Conservation (phyloP, 2,329 filamentous ascomycete species). For the Ceratocystiopsis minuta region DNA sequence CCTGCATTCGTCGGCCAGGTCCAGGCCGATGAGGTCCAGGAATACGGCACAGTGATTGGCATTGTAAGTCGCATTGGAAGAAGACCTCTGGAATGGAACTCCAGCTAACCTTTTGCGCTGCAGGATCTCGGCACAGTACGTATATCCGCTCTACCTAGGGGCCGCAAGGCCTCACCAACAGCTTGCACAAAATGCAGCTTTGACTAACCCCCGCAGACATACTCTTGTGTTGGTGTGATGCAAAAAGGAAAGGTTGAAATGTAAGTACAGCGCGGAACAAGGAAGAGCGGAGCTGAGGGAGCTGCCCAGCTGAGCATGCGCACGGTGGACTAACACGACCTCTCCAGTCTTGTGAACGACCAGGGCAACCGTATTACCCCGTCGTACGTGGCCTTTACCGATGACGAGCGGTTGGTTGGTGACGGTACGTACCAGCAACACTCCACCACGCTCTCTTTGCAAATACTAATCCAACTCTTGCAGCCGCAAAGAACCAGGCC, state of each 20-base stretch:
- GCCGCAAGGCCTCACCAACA: too few relatives aligned
- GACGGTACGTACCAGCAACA: constrained; percentile 32
- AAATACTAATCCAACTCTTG: not conserved
- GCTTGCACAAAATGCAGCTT: not conserved
- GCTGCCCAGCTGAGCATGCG: not conserved
- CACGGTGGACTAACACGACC: not conserved
- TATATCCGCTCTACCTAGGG: not conserved
- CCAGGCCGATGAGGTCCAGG: constrained; percentile 53
- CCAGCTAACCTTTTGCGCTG: constrained; percentile 9
- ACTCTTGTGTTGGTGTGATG: constrained; percentile 88
- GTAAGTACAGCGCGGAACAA: not conserved
- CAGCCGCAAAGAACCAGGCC: constrained; percentile 80
- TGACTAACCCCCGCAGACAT: constrained; percentile 29
- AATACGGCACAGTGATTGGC: constrained; percentile 80
- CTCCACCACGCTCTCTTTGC: not conserved
- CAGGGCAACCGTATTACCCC: constrained; percentile 91
- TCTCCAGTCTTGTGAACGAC: constrained; percentile 57
- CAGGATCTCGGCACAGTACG: constrained; percentile 51
- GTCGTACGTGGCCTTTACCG: constrained; percentile 90
- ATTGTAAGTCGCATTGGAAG: constrained; percentile 35
- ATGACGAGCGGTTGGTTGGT: constrained; percentile 91
- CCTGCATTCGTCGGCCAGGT: constrained; percentile 72
- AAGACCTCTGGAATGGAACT: not conserved
- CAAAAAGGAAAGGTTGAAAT: constrained; percentile 90
- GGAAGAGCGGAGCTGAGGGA: too few relatives aligned